These are phyloP conservation scores for Penicillium antarcticum DNA, from an alignment of 495 filamentous ascomycete genomes.

Conservation along the genomic window DNA sequence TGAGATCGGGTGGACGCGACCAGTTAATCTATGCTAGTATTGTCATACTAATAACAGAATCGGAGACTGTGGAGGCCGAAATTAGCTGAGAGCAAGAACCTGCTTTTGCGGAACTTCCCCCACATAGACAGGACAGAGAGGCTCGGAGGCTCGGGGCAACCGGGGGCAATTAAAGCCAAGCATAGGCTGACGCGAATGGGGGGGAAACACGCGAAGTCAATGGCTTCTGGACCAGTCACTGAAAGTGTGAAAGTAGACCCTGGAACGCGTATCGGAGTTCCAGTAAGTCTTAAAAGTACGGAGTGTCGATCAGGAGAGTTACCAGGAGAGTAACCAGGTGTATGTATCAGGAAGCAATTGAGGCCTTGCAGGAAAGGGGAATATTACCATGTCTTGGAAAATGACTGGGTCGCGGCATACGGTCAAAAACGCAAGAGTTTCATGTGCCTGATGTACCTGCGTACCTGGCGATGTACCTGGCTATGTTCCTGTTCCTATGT, in stretches of 20 bases:
- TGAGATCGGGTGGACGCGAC: not conserved
- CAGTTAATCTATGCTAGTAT: too few relatives aligned
- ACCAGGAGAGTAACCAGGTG: conserved; percentile 12
- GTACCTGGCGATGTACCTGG: not conserved
- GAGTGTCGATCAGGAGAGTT: conserved; percentile 20
- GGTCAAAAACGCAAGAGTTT: conserved; percentile 19
- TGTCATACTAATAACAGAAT: not conserved
- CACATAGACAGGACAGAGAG: conserved; percentile 22
- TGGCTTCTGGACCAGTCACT: conserved; percentile 25
- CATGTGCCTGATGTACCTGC: not conserved
- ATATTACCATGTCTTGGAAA: conserved; percentile 6
- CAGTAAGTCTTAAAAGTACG: conserved; percentile 7
- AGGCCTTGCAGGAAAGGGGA: not conserved
- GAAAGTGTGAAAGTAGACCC: conserved; percentile 13
- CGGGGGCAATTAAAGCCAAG: conserved; percentile 5
- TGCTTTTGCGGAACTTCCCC: conserved; percentile 23
- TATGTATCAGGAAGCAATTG: not conserved
- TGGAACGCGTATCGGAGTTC: conserved; percentile 26
- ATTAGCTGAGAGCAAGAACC: conserved; percentile 13
- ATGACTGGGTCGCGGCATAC: conserved; percentile 32
- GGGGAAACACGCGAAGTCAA: conserved; percentile 18
- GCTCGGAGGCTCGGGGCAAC: conserved; percentile 19
- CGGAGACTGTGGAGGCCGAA: conserved; percentile 16
- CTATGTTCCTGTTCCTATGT: not conserved
- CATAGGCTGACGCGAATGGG: conserved; percentile 12